Base-by-base conservation (phyloP, 495 filamentous ascomycete species). In the Geopyxis carbonaria region DNA sequence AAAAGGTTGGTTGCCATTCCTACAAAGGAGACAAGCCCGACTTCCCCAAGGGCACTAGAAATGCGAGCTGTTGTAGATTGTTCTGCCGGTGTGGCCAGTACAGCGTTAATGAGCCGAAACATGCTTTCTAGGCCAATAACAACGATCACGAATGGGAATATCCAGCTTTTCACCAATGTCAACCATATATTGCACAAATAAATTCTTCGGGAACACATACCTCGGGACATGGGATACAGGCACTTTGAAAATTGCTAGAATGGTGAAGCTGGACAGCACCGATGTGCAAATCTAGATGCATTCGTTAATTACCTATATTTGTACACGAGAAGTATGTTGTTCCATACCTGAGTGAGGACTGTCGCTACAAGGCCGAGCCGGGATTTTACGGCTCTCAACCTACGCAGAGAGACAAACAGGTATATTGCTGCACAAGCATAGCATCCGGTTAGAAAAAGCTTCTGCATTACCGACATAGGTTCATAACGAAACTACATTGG, bases 81-180 rank as follows among this genome's bases (percentile, higher is more conserved):
- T 45, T 72, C 67, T 0, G 74, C 66, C 8, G 75, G 72, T 1
- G 72, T 76, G 37, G 68, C 59, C 22, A 79, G 68, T 27, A 81
- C 71, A 0, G 71, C 70, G 46, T 81, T 80, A 46, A 81, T 76
- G 35, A 83, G 63, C 23, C 74, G 64, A 52, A 80, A 70, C 43
- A 77, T 77, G 47, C 81, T 80, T 44, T 80, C 75, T 31, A 80
- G 59, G 34, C 78, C 78, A 54, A 79, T 71, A 22, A 67, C 66
- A 27, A 81, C 62, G 10, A 80, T 64, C n/a, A 80, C 75, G 6
- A 78, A 65, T 0, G 78, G 78, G 56, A 78, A 83, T 20, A 68
- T 67, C 38, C 59, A 38, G 35, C 22, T 8, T 2, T 8, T 5
- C 16, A n/a, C 8, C 18, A 5, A 33, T 4, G n/a, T n/a, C n/a